phyloP scores from a whole-genome alignment of 2,329 filamentous ascomycete species.

The Ophiostoma ips region DNA sequence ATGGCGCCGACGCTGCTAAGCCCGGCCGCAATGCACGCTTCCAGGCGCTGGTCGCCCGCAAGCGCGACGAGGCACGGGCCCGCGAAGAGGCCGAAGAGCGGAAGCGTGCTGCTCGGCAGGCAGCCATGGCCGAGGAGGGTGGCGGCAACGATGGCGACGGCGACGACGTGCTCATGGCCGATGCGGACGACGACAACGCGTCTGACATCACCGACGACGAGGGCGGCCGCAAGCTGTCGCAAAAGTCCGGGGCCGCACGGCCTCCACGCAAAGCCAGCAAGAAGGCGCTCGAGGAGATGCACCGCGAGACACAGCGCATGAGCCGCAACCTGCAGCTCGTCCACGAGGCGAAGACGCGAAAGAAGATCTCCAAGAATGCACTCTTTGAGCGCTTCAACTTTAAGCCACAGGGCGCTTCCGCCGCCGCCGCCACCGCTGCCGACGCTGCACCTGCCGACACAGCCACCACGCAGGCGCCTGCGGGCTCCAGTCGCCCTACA shows the following conservation, averaged over 20 bases:
- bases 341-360: conserved; percentile 80
- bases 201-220: conserved; percentile 48
- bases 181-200: conserved; percentile 32
- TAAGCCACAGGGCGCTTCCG: conserved; percentile 24
- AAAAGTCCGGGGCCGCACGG: conserved; percentile 25
- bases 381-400: conserved; percentile 79
- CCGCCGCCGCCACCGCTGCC: conserved; percentile 8
- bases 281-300: conserved; percentile 90
- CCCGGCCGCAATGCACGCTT: conserved; percentile 45
- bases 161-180: conserved; percentile 21
- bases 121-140: conserved; percentile 12
- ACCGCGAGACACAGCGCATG: conserved; percentile 83
- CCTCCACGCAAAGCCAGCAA: conserved; percentile 78
- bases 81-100: conserved; percentile 46
- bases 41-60: conserved; percentile 57
- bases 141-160: conserved; percentile 24
- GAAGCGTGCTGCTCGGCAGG: conserved; percentile 30
- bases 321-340: conserved; percentile 79
- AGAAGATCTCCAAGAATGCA: conserved; percentile 73
- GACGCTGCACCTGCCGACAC: conserved; percentile 3
- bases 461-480: conserved; percentile 20
- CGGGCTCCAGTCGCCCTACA: conserved; percentile 42
- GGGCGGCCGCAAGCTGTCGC: conserved; percentile 51
- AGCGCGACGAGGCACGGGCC: conserved; percentile 55
- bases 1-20: conserved; percentile 32